phyloP scores from a whole-genome alignment of 768 basidiomycete genomes.

The Termitomyces sp. region DNA sequence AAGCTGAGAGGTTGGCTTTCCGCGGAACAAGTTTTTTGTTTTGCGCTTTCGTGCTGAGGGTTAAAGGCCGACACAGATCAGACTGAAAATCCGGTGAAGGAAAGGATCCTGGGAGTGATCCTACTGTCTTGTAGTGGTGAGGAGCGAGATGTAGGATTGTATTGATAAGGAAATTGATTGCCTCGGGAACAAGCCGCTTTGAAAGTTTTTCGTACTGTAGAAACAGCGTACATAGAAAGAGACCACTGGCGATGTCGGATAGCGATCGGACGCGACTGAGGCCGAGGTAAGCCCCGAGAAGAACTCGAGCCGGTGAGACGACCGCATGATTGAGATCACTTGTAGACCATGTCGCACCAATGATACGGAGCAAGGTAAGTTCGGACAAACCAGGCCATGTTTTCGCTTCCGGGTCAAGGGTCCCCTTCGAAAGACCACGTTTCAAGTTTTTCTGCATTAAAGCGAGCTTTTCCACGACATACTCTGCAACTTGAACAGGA shows the following conservation, averaged over 20 bases:
- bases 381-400: constrained; percentile 91
- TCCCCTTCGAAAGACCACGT: constrained; percentile 70
- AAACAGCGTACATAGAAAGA: constrained; percentile 85
- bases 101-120: constrained; percentile 62
- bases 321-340: constrained; percentile 93
- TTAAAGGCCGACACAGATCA: constrained; percentile 32
- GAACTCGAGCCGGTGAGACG: constrained; percentile 76
- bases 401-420: constrained; percentile 54
- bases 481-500: constrained; percentile 72
- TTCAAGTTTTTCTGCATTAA: constrained; percentile 94
- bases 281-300: constrained; percentile 90
- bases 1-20: constrained; percentile 42
- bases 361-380: constrained; percentile 71
- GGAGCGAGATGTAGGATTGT: constrained; percentile 72
- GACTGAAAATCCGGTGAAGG: constrained; percentile 66
- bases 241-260: constrained; percentile 73
- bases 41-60: constrained; percentile 38
- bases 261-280: constrained; percentile 75
- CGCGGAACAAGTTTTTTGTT: constrained; percentile 28
- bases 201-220: constrained; percentile 81
- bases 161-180: constrained; percentile 74
- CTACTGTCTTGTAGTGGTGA: constrained; percentile 38
- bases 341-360: constrained; percentile 86
- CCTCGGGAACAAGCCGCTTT: constrained; percentile 87
- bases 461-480: constrained; percentile 75